A percentile compares a stretch with the other conserved stretches of the same genome.
These are phyloP conservation scores for Chamaecyparis obtusa DNA, from an alignment of 75 land plant genomes.

Conservation along the genomic window DNA sequence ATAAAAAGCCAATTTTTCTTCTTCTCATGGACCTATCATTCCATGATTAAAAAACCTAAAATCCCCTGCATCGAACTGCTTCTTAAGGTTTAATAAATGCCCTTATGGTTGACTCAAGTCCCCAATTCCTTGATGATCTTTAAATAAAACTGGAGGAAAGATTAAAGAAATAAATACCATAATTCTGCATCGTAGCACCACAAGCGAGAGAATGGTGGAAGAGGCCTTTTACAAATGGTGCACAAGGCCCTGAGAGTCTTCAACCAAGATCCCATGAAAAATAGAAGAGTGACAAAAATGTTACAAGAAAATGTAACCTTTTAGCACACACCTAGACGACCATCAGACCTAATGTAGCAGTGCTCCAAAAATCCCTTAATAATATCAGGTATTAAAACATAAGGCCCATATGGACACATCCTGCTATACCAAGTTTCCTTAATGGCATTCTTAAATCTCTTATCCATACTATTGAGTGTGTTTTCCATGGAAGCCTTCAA, in stretches of 20 bases:
- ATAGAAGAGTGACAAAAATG: background rate
- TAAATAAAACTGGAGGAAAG: background rate
- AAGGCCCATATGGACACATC: background rate
- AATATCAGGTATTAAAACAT: background rate
- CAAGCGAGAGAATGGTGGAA: slow-evolving; percentile 10
- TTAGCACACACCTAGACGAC: background rate
- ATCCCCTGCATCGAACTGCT: no score
- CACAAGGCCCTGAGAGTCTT: background rate
- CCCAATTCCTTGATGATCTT: no score
- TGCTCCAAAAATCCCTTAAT: background rate
- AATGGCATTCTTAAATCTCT: background rate
- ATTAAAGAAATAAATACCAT: background rate
- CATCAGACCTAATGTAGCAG: background rate
- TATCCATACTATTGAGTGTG: background rate
- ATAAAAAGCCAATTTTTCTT: no score
- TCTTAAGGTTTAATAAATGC: no score
- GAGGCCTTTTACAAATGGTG: background rate
- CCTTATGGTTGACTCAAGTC: no score
- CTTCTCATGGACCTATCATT: no score
- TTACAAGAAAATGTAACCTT: background rate
- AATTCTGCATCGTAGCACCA: slow-evolving; percentile 7
- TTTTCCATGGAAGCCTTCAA: background rate
- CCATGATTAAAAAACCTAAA: no score
- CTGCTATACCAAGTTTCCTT: background rate
- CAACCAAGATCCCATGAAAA: background rate